These are phyloP conservation scores for Alternaria rosae DNA, from an alignment of 2,329 filamentous ascomycete genomes.

Conservation along the genomic window DNA sequence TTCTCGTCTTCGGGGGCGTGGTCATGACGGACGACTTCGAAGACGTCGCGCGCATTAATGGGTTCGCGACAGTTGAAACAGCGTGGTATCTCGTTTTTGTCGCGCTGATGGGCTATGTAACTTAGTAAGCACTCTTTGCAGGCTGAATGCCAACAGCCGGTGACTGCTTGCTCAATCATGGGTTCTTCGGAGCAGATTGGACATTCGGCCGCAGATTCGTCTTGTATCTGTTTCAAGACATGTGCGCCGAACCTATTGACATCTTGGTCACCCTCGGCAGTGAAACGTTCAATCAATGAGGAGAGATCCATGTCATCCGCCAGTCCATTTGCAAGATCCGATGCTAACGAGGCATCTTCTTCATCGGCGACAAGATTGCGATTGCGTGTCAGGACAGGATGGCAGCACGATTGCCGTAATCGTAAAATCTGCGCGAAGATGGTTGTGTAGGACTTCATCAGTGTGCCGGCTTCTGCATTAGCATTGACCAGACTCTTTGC, in stretches of 20 bases:
- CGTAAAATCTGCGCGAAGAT: constrained; percentile 97
- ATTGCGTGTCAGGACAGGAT: constrained; percentile 88
- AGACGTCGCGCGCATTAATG: constrained; percentile 84
- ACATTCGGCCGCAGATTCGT: constrained; percentile 87
- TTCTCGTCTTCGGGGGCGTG: constrained; percentile 55
- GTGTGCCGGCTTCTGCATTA: constrained; percentile 88
- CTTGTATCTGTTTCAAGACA: constrained; percentile 88
- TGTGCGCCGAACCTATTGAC: constrained; percentile 83
- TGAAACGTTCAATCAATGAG: constrained; percentile 84
- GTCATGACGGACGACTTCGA: constrained; percentile 87
- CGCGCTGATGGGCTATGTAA: constrained; percentile 86
- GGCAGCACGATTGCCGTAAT: constrained; percentile 91
- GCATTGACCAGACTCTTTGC: constrained; percentile 85
- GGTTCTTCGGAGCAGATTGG: constrained; percentile 95
- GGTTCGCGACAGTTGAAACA: constrained; percentile 91
- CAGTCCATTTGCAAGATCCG: constrained; percentile 80
- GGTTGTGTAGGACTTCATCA: constrained; percentile 94
- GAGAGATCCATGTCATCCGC: constrained; percentile 96
- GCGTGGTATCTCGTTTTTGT: constrained; percentile 75
- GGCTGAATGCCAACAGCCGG: constrained; percentile 96
- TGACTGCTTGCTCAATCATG: constrained; percentile 93
- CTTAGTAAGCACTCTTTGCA: constrained; percentile 93
- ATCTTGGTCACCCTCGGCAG: constrained; percentile 64
- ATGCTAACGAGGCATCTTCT: constrained; percentile 77
- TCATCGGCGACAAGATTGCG: constrained; percentile 86